Conservation (phyloP, 108 stramenopile genomes). For the Nitzschia sp. region DNA sequence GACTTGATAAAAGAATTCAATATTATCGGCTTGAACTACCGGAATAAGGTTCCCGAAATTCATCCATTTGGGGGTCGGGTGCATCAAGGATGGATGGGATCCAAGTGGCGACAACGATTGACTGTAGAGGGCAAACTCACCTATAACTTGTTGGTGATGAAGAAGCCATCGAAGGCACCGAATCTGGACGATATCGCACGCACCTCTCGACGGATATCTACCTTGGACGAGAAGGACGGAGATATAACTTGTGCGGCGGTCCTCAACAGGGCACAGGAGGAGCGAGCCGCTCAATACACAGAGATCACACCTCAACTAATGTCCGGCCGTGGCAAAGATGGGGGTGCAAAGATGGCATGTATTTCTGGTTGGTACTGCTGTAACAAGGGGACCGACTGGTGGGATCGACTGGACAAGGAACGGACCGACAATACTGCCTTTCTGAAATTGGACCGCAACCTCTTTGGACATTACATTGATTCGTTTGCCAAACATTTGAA, state of each 20-base stretch:
- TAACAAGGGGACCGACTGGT: conserved; percentile 38
- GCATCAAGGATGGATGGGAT: conserved; percentile 63
- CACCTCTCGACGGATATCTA: not conserved
- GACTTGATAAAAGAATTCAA: conserved; percentile 45
- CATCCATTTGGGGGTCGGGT: conserved; percentile 22
- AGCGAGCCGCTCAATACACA: conserved; percentile 1
- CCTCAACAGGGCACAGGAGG: not conserved
- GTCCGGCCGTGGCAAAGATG: conserved; percentile 43
- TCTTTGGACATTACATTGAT: conserved; percentile 49
- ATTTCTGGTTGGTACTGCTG: conserved; percentile 56
- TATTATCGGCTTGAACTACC: conserved; percentile 47
- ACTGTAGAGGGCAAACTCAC: conserved; percentile 50
- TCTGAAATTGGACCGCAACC: conserved; percentile 27
- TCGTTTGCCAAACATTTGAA: conserved; percentile 46
- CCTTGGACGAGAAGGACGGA: not conserved
- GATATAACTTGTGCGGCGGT: not conserved
- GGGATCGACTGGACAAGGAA: conserved; percentile 24
- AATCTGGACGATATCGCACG: not conserved
- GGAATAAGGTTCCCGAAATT: conserved; percentile 39
- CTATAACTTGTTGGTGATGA: conserved; percentile 51
- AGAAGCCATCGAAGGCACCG: conserved; percentile 15
- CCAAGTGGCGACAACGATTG: conserved; percentile 45
- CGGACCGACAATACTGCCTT: conserved; percentile 37
- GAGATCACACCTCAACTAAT: conserved; percentile 36
- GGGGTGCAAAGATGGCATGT: conserved; percentile 35